Evolutionary conservation across 2,329 filamentous ascomycete genomes (phyloP).

Genomic region (Paradendryphiella salina): DNA sequence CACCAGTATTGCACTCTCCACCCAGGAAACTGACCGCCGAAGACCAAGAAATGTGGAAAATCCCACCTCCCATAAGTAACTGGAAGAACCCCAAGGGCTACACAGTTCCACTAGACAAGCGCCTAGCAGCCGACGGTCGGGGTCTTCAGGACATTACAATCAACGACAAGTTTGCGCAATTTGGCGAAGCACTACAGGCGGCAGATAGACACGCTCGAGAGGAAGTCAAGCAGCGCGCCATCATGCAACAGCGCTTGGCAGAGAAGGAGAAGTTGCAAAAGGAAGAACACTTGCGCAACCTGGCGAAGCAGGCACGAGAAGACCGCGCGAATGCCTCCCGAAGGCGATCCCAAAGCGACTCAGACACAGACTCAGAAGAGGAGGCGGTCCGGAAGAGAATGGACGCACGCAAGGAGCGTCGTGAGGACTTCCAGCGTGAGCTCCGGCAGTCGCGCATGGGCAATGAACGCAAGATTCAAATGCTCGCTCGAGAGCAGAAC

Average conservation of each 20-base stretch:
- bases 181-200: conserved; percentile 90
- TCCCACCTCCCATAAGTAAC: conserved; percentile 86
- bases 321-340: conserved; percentile 64
- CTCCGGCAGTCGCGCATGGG: conserved; percentile 95
- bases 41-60: conserved; percentile 96
- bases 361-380: conserved; percentile 59
- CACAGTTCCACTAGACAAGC: conserved; percentile 93
- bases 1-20: conserved; percentile 92
- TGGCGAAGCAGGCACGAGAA: conserved; percentile 90
- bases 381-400: conserved; percentile 76
- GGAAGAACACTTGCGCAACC: conserved; percentile 82
- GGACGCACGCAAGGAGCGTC: conserved; percentile 73
- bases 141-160: conserved; percentile 92
- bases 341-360: conserved; percentile 49
- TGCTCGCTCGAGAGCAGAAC: conserved; percentile 92
- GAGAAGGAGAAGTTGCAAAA: conserved; percentile 96
- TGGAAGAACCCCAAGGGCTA: conserved; percentile 99
- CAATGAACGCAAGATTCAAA: conserved; percentile 84
- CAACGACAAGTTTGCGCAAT: conserved; percentile 97
- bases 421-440: conserved; percentile 83
- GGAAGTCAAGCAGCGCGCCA: conserved; percentile 86
- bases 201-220: conserved; percentile 94
- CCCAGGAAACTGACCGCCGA: conserved; percentile 93
- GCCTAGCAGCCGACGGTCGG: conserved; percentile 88
- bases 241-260: conserved; percentile 94